Conservation (phyloP, 129 eudicot genomes). For the Escallonia herrerae region DNA sequence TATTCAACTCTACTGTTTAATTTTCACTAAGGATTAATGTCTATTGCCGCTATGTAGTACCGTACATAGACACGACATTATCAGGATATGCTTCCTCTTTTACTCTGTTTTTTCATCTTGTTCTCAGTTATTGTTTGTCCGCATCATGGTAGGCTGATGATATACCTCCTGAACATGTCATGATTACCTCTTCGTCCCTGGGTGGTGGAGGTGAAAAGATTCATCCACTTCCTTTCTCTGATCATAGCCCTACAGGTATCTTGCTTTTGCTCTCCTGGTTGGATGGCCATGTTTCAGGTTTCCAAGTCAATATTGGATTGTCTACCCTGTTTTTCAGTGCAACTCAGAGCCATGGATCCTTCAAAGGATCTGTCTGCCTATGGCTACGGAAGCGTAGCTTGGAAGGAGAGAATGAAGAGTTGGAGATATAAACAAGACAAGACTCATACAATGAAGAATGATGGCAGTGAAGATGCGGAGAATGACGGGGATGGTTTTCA, state of each 20-base stretch:
- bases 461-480: conserved; percentile 10
- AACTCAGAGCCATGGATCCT: conserved; percentile 58
- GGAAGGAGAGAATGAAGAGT: conserved; percentile 57
- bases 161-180: conserved; percentile 18
- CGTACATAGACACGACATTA: too few relatives aligned
- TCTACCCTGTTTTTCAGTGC: conserved; percentile 26
- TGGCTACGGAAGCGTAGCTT: conserved; percentile 60
- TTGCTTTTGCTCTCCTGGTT: background rate
- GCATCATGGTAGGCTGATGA: conserved; percentile 23
- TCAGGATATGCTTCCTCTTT: too few relatives aligned
- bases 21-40: too few relatives aligned
- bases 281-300: background rate
- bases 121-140: too few relatives aligned
- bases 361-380: conserved; percentile 47
- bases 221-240: conserved; percentile 30
- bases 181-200: conserved; percentile 28
- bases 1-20: too few relatives aligned
- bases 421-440: conserved; percentile 48
- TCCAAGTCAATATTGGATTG: background rate
- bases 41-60: too few relatives aligned
- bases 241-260: conserved; percentile 10
- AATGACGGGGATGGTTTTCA: conserved; percentile 34
- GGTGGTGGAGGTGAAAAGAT: conserved; percentile 16
- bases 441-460: conserved; percentile 20
- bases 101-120: too few relatives aligned